These are phyloP conservation scores for Capsella rubella DNA, from an alignment of 441 rosid species.

Conservation along the genomic window DNA sequence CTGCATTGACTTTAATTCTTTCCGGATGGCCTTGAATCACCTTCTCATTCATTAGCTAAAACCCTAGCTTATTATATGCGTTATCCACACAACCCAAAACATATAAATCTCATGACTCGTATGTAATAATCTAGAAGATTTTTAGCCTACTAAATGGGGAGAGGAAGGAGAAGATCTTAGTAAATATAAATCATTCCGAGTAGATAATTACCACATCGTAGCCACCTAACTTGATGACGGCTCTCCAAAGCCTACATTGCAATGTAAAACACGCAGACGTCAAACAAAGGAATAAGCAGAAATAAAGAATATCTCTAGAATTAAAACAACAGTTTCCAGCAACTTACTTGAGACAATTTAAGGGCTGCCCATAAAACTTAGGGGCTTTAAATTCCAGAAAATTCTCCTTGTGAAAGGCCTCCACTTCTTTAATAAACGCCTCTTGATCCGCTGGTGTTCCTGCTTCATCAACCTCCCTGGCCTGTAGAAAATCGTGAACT, in stretches of 20 bases:
- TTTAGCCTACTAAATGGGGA: not conserved
- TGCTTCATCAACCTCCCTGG: conserved; percentile 61
- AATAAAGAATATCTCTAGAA: not conserved
- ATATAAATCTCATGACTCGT: conserved; percentile 14
- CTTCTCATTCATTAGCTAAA: not conserved
- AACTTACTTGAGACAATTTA: conserved; percentile 86
- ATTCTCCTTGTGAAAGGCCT: conserved; percentile 65
- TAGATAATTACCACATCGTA: conserved; percentile 78
- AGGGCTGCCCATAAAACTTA: conserved; percentile 87
- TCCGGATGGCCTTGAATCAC: not conserved
- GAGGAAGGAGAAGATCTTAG: not conserved
- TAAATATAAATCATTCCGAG: conserved; percentile 8
- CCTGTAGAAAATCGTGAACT: conserved; percentile 52
- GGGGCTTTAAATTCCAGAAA: conserved; percentile 81
- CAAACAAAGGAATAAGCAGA: conserved; percentile 35
- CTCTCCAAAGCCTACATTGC: conserved; percentile 81
- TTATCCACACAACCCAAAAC: conserved; percentile 14
- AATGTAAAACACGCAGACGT: conserved; percentile 36
- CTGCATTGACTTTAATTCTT: conserved; percentile 11
- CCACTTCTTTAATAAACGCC: conserved; percentile 87
- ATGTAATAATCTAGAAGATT: conserved; percentile 1
- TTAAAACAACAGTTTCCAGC: conserved; percentile 23
- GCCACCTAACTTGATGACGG: conserved; percentile 93
- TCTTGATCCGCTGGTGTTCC: conserved; percentile 77
- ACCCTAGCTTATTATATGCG: not conserved